Evolutionary conservation across 306 rosid species (phyloP).

Genomic region (Potentilla sterilis): DNA sequence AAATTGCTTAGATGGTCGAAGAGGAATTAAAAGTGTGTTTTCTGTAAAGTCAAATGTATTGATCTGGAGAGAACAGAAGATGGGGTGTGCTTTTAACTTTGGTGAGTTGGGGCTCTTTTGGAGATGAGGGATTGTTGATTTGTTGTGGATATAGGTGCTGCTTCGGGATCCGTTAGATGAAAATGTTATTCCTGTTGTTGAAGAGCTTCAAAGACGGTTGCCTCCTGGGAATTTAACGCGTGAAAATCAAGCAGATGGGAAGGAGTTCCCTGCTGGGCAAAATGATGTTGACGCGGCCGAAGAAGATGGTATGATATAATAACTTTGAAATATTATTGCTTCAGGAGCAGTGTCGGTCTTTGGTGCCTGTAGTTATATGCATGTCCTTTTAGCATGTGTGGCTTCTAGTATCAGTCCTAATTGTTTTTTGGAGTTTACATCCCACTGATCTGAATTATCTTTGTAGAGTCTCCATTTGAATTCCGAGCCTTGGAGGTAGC

Average conservation of each 20-base stretch:
- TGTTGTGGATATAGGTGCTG: constrained; percentile 54
- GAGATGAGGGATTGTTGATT: constrained; percentile 20
- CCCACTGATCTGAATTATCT: constrained; percentile 42
- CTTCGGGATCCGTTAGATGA: constrained; percentile 84
- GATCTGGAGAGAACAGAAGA: background rate
- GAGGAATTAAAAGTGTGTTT: background rate
- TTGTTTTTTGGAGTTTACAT: constrained; percentile 13
- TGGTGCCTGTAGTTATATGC: constrained; percentile 14
- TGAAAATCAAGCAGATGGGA: constrained; percentile 34
- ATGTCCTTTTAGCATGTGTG: constrained; percentile 14
- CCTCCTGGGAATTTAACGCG: constrained; percentile 39
- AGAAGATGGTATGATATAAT: constrained; percentile 70
- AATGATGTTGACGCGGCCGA: constrained; percentile 63
- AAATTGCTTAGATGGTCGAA: background rate
- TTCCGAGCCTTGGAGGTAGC: constrained; percentile 95
- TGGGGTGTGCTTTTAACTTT: background rate
- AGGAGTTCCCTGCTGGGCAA: constrained; percentile 41
- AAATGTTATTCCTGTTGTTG: constrained; percentile 78
- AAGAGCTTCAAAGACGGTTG: constrained; percentile 81
- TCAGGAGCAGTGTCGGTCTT: background rate
- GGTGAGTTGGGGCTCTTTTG: background rate
- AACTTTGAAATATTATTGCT: constrained; percentile 2
- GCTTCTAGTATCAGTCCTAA: constrained; percentile 6
- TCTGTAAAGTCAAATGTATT: background rate
- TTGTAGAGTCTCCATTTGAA: constrained; percentile 91